A percentile compares a stretch with the other conserved stretches of the same genome.
These are phyloP conservation scores for Filobasidium wieringae DNA, from an alignment of 768 basidiomycete genomes.

Conservation along the genomic window DNA sequence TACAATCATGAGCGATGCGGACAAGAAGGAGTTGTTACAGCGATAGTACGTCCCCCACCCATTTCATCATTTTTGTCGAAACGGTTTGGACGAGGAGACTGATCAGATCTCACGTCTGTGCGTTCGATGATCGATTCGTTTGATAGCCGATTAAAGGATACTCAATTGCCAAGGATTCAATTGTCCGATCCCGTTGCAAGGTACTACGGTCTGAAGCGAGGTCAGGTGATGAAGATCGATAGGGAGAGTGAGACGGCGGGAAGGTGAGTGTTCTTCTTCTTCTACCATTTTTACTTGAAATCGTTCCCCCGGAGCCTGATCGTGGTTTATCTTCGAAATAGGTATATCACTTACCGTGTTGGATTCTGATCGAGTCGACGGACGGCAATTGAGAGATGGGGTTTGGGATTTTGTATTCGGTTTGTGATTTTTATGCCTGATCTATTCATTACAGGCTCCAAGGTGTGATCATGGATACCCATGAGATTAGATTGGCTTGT, in stretches of 20 bases:
- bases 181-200: constrained; percentile 93
- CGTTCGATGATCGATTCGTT: constrained; percentile 6
- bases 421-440: too few relatives aligned
- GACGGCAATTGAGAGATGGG: too few relatives aligned
- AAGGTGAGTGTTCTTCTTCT: constrained; percentile 21
- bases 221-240: constrained; percentile 97
- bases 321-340: background rate
- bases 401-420: too few relatives aligned
- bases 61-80: background rate
- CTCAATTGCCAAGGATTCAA: constrained; percentile 93
- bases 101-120: constrained; percentile 7
- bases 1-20: constrained; percentile 68
- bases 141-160: constrained; percentile 84
- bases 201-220: constrained; percentile 89
- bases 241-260: constrained; percentile 94
- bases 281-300: too few relatives aligned
- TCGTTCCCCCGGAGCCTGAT: background rate
- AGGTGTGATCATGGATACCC: too few relatives aligned
- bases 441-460: too few relatives aligned
- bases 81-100: too few relatives aligned
- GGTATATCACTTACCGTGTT: constrained; percentile 17
- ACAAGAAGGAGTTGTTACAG: constrained; percentile 74
- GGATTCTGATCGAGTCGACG: background rate
- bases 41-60: constrained; percentile 67
- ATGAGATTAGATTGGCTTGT: too few relatives aligned